phyloP scores from a whole-genome alignment of 163 green algal genomes.

The Chlorella variabilis region DNA sequence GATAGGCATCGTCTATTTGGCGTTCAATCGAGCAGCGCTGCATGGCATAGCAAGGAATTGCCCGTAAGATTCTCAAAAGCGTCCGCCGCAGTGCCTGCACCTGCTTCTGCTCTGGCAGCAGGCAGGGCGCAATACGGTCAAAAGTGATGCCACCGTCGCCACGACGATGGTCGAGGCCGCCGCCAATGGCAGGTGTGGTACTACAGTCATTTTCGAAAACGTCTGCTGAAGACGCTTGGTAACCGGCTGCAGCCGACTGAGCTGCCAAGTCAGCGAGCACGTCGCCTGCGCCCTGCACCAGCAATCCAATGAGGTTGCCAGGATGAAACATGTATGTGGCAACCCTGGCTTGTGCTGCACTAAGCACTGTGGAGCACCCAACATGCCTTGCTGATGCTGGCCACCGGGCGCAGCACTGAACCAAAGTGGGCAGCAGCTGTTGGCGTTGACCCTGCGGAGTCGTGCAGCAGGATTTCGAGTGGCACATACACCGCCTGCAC shows the following conservation, averaged over 20 bases:
- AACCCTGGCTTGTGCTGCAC: too few relatives aligned
- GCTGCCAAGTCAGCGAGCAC: conserved; percentile 16
- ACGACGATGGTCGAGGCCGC: neutral
- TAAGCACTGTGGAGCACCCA: too few relatives aligned
- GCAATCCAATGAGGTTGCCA: neutral
- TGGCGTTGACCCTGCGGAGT: neutral
- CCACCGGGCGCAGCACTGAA: conserved; percentile 22
- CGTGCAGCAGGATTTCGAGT: conserved; percentile 50
- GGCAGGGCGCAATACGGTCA: conserved; percentile 66
- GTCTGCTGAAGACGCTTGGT: too few relatives aligned
- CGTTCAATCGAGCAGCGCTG: too few relatives aligned
- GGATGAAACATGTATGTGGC: too few relatives aligned
- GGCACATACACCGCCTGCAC: conserved; percentile 75
- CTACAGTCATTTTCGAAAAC: neutral
- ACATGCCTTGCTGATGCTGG: conserved; percentile 35
- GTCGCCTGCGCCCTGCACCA: conserved; percentile 22
- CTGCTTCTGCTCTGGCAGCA: conserved; percentile 72
- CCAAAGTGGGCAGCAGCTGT: neutral
- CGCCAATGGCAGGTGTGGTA: neutral
- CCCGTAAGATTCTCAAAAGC: too few relatives aligned
- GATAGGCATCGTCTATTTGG: too few relatives aligned
- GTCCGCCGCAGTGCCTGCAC: conserved; percentile 43
- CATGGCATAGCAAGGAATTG: neutral
- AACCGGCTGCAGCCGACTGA: neutral
- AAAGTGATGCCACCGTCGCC: conserved; percentile 9